Base-by-base conservation (phyloP, 495 filamentous ascomycete genomes). In the Penicillium nucicola region DNA sequence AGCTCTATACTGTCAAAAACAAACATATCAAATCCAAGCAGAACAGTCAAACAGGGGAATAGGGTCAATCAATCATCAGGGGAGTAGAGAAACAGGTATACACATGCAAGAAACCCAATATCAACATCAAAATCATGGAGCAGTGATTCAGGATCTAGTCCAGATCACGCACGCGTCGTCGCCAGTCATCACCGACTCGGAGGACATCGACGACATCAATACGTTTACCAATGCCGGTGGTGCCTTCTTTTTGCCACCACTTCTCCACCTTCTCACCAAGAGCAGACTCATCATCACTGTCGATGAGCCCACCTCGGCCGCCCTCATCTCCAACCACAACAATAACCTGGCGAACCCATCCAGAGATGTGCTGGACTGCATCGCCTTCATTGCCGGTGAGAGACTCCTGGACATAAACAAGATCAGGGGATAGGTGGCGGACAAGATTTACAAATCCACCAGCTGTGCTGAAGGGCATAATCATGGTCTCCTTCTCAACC, bases 211-310 rank as follows among this genome's bases (percentile, higher is more conserved):
- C 87, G 11, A 96, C 84, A 33, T 95, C 86, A 19, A 96, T 83
- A 2, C 88, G 88, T 64, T 92, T 85, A 2, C 91, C 91, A 38
- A 90, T 74, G 10, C 92, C 91, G 17, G 92, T 92, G 30, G 84
- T 81, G 23, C 87, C 85, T 58, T 87, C 83, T 42, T 79, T 77
- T 59, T 92, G 82, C 88, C 89, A 97, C 92, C 92, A 97, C 42
- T 77, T 77, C 43, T 82, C 79, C 22, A 64, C 60, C 45, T 79
- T 77, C 23, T 81, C 78, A 23, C 76, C 76, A 44, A 82, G 78
- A 1, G 75, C 65, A 1, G 70, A 75, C 64, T 96, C 91, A 28
- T 91, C 91, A 50, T 95, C 90, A 51, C 89, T 95, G 64, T 97
- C 92, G 1, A 90, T 88, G 32, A 97, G 76, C 1, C 89, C 91